phyloP scores from a whole-genome alignment of 2,329 filamentous ascomycete genomes.

The Fusarium nisikadoi region DNA sequence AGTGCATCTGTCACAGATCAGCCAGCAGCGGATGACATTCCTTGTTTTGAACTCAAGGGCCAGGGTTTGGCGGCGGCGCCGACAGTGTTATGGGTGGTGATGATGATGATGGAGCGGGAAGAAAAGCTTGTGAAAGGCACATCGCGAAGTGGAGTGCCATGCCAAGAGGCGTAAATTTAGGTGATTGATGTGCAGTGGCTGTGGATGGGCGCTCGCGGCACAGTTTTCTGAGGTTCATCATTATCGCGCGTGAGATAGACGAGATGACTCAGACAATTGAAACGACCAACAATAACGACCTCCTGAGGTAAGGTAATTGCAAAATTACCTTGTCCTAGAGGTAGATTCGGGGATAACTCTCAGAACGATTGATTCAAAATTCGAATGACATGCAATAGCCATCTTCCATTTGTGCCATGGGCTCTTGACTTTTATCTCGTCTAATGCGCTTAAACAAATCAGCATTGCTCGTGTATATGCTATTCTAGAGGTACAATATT shows the following conservation, averaged over 20 bases:
- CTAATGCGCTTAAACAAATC: background rate
- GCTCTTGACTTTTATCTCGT: background rate
- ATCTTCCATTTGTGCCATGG: background rate
- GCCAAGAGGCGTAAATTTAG: slow-evolving; percentile 7
- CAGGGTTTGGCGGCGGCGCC: background rate
- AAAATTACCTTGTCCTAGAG: background rate
- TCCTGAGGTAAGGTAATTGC: background rate
- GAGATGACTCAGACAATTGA: slow-evolving; percentile 38
- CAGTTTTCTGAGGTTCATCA: slow-evolving; percentile 8
- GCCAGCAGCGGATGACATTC: slow-evolving; percentile 14
- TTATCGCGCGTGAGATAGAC: slow-evolving; percentile 40
- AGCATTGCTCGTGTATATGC: background rate
- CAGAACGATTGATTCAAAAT: background rate
- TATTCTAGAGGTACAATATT: background rate
- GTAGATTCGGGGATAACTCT: background rate
- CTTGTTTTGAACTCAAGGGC: slow-evolving; percentile 1
- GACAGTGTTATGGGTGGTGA: slow-evolving; percentile 5
- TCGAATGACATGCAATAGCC: background rate
- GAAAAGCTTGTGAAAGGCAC: slow-evolving; percentile 19
- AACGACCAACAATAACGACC: slow-evolving; percentile 10
- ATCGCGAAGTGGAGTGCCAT: slow-evolving; percentile 14
- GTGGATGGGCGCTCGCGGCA: slow-evolving; percentile 34
- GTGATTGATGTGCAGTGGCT: slow-evolving; percentile 36
- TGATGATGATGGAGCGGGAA: slow-evolving; percentile 6
- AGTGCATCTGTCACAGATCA: background rate